phyloP scores from a whole-genome alignment of 306 rosid species.

The Cicer yamashitae region DNA sequence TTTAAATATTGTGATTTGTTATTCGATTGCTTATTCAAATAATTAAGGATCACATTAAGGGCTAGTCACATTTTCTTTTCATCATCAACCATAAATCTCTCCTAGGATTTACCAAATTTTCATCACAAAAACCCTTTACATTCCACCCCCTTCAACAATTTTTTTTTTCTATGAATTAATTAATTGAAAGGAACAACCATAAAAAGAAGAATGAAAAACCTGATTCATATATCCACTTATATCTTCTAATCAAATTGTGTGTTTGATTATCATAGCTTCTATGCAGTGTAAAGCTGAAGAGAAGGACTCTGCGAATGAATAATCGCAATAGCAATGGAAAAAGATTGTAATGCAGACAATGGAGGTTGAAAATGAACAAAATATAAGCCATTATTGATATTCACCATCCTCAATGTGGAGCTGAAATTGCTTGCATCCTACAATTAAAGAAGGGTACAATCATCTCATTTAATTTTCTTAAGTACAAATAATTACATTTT shows the following conservation, averaged over 20 bases:
- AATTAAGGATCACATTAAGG: too few species aligned
- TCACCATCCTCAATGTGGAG: constrained; percentile 76
- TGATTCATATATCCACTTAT: too few species aligned
- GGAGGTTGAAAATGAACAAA: constrained; percentile 68
- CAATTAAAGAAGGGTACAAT: constrained; percentile 32
- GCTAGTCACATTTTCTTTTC: too few species aligned
- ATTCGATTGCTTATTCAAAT: too few species aligned
- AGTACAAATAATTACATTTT: neutral
- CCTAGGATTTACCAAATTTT: too few species aligned
- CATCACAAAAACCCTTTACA: neutral
- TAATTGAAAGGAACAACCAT: neutral
- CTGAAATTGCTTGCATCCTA: constrained; percentile 53
- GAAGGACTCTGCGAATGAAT: constrained; percentile 68
- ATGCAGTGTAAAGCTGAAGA: constrained; percentile 53
- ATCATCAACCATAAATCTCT: too few species aligned
- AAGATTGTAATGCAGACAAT: constrained; percentile 75
- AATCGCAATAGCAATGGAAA: constrained; percentile 83
- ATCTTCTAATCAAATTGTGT: neutral
- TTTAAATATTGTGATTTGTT: too few species aligned
- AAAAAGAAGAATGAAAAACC: too few species aligned
- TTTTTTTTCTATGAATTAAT: neutral
- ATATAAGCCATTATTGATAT: constrained; percentile 70
- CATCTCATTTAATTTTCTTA: neutral
- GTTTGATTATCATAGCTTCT: neutral
- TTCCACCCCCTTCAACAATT: neutral